Conservation (phyloP, 2,329 filamentous ascomycete species). For the Intubia oerlemansii region DNA sequence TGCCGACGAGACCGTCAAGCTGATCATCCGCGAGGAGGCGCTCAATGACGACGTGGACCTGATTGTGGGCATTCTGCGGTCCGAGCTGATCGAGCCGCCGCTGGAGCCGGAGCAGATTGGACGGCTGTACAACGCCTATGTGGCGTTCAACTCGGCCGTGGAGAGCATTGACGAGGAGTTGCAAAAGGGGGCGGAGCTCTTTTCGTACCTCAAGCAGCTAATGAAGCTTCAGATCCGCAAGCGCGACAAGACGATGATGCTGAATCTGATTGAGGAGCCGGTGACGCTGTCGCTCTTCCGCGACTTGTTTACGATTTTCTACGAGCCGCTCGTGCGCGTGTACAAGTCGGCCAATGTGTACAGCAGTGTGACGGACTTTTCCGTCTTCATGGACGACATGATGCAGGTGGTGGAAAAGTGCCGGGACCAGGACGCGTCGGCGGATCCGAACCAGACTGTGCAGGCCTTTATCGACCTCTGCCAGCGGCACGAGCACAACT, state of each 20-base stretch:
- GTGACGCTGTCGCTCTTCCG: conserved; percentile 93
- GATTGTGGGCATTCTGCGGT: conserved; percentile 65
- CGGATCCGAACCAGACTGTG: conserved; percentile 94
- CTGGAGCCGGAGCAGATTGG: conserved; percentile 58
- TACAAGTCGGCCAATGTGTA: conserved; percentile 99
- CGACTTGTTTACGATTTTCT: conserved; percentile 96
- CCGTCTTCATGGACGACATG: conserved; percentile 78
- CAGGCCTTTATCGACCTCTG: conserved; percentile 96
- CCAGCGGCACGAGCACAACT: conserved; percentile 82
- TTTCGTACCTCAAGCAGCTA: conserved; percentile 85
- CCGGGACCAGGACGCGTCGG: conserved; percentile 59
- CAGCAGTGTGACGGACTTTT: conserved; percentile 91
- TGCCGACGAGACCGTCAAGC: conserved; percentile 53
- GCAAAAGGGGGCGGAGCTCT: conserved; percentile 74
- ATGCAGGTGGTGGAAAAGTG: conserved; percentile 52
- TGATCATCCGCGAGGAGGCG: conserved; percentile 53
- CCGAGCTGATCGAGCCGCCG: conserved; percentile 51
- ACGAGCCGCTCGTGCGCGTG: conserved; percentile 86
- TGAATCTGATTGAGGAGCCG: conserved; percentile 83
- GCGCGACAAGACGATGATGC: conserved; percentile 93
- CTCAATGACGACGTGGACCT: conserved; percentile 56
- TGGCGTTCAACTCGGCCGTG: conserved; percentile 86
- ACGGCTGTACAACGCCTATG: conserved; percentile 80
- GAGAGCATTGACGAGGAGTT: conserved; percentile 80
- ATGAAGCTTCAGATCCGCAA: conserved; percentile 81